Conservation (phyloP, 2,329 filamentous ascomycete species). For the Botryotinia calthae region DNA sequence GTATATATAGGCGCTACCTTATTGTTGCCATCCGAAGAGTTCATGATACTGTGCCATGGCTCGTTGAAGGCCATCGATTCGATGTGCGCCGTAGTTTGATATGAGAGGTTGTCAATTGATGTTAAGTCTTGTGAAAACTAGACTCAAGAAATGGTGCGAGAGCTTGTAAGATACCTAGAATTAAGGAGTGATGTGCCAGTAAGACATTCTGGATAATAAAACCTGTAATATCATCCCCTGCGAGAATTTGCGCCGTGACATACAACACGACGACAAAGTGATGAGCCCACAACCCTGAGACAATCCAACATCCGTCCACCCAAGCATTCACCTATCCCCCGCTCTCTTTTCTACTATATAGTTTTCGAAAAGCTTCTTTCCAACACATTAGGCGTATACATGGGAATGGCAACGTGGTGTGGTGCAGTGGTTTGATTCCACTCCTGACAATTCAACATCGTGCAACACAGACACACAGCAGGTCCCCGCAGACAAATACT, state of each 20-base stretch:
- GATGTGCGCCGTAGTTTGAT: background rate
- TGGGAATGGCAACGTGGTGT: background rate
- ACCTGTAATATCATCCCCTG: background rate
- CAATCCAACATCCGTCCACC: background rate
- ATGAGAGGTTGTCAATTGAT: background rate
- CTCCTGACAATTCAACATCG: background rate
- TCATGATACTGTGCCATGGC: background rate
- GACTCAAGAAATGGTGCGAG: too few species aligned
- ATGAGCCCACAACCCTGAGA: background rate
- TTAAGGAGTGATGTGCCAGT: background rate
- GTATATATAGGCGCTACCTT: background rate
- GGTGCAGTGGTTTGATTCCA: conserved; percentile 2
- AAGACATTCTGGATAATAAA: background rate
- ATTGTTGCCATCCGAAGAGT: too few species aligned
- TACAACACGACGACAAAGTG: background rate
- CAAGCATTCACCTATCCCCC: background rate
- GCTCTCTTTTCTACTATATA: background rate
- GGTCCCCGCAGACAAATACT: background rate
- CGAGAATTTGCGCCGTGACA: background rate
- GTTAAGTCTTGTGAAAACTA: background rate
- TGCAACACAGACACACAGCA: background rate
- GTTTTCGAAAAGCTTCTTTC: background rate
- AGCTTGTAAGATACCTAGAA: background rate
- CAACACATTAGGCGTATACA: background rate
- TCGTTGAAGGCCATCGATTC: background rate